A percentile compares a stretch with the other conserved stretches of the same genome.
These are phyloP conservation scores for Acacia confusa DNA, from an alignment of 306 rosid genomes.

Conservation along the genomic window DNA sequence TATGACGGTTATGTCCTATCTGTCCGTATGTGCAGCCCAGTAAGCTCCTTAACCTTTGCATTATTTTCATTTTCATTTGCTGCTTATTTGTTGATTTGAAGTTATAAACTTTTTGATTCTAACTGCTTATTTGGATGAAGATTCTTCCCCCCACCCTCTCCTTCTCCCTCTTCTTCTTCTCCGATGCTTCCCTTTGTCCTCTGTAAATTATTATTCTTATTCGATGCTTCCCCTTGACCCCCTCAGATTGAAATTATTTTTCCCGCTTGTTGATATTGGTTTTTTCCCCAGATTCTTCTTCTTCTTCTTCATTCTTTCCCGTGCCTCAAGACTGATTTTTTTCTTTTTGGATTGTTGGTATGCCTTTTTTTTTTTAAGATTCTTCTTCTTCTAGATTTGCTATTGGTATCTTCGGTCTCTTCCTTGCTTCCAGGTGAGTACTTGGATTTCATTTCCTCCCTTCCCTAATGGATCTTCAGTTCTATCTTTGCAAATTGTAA, in stretches of 20 bases:
- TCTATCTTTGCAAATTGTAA: neutral
- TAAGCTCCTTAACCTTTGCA: conserved; percentile 41
- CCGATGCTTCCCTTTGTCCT: no score
- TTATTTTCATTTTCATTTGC: conserved; percentile 21
- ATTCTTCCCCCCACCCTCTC: neutral
- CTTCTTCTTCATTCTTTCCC: no score
- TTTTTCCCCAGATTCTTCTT: no score
- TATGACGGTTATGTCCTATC: conserved; percentile 90
- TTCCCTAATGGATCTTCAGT: neutral
- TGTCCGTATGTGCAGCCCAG: conserved; percentile 92
- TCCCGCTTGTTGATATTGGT: no score
- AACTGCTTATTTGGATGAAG: neutral
- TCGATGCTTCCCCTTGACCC: no score
- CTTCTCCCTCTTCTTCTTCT: no score
- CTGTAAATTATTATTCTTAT: no score
- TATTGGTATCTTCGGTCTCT: neutral
- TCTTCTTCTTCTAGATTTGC: neutral
- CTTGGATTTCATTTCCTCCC: neutral
- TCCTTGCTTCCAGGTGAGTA: neutral
- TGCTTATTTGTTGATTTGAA: neutral
- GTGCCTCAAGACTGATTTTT: no score
- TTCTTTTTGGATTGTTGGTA: no score
- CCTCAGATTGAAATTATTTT: no score
- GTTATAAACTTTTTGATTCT: conserved; percentile 9
- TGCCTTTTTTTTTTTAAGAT: no score